Base-by-base conservation (phyloP, 495 filamentous ascomycete genomes). In the Delitschia confertaspora region DNA sequence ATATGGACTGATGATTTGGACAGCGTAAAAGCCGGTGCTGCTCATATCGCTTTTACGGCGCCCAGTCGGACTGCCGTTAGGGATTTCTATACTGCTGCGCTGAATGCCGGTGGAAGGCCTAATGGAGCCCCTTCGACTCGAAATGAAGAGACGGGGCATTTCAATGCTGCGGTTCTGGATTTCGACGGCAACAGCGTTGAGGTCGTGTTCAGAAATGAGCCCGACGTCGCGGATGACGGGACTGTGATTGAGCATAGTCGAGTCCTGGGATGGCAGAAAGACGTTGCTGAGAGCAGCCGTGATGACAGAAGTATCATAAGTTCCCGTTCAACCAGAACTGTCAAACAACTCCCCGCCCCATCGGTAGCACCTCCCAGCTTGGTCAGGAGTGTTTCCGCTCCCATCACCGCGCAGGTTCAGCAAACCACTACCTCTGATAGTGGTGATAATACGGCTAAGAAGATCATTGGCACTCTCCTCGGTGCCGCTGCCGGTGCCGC, bases 401-500 rank as follows among this genome's bases (percentile, higher is more conserved):
- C 56, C 3, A 48, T 49, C 14, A 16, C 43, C 11, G 36, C 22
- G 11, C 13, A 39, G 21, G 42, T 38, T 14, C 49, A 43, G 23
- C 26, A 20, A 34, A 8, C 37, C 0, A 60, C 61, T 2, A 59
- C 60, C 19, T 58, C 67, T 1, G 55, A 39, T 20, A 63, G 11
- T 46, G 65, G 25, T 52, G 60, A 63, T 34, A 60, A 64, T 18
- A 57, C 76, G 5, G 58, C 70, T 6, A 76, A 77, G 19, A 78
- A 78, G 1, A 65, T 93, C 19, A 69, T 91, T 6, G 85, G 84
- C 7, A 82, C 81, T 3, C 71, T 88, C 33, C 74, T 86, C 4
- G 86, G 83, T 17, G 85, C 80, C 13, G 83, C 82, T 6, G 75
- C 82, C 2, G 86, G 82, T 36, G 82, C 80, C 10, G 81, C 79